phyloP scores from a whole-genome alignment of 768 basidiomycete genomes.

The Mycena latifolia region DNA sequence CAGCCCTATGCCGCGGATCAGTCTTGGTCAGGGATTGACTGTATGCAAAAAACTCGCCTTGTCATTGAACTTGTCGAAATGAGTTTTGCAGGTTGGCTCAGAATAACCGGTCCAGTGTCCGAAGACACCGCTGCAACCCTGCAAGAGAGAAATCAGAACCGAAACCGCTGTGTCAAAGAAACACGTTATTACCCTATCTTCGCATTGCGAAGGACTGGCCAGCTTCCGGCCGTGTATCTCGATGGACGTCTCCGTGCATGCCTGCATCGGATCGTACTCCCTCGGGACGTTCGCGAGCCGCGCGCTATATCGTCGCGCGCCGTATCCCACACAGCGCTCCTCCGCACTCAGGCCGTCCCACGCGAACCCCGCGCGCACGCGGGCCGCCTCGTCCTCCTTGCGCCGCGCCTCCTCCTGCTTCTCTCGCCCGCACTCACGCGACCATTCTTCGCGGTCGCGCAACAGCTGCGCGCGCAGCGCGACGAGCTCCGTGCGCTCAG shows the following conservation, averaged over 20 bases:
- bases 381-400: slow-evolving; percentile 37
- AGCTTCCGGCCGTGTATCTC: slow-evolving; percentile 24
- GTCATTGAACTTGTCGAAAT: slow-evolving; percentile 44
- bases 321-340: slow-evolving; percentile 41
- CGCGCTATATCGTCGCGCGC: slow-evolving; percentile 45
- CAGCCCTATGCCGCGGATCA: slow-evolving; percentile 33
- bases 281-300: slow-evolving; percentile 43
- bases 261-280: slow-evolving; percentile 28
- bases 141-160: background rate
- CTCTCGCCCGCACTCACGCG: slow-evolving; percentile 7
- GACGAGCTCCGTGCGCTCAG: slow-evolving; percentile 3
- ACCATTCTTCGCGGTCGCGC: slow-evolving; percentile 9
- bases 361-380: slow-evolving; percentile 34
- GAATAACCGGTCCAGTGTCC: slow-evolving; percentile 45
- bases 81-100: slow-evolving; percentile 43
- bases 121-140: slow-evolving; percentile 28
- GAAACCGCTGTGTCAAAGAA: too few relatives aligned
- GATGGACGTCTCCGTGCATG: slow-evolving; percentile 37
- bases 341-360: slow-evolving; percentile 32
- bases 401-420: slow-evolving; percentile 36
- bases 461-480: slow-evolving; percentile 17
- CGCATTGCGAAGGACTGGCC: slow-evolving; percentile 12
- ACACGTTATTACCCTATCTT: slow-evolving; percentile 19
- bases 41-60: slow-evolving; percentile 35
- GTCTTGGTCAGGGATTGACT: background rate